Percentiles rank a stretch among this genome's conserved stretches.
Evolutionary conservation across 2,329 filamentous ascomycete genomes (phyloP).

Genomic region (Dactylonectria estremocensis): DNA sequence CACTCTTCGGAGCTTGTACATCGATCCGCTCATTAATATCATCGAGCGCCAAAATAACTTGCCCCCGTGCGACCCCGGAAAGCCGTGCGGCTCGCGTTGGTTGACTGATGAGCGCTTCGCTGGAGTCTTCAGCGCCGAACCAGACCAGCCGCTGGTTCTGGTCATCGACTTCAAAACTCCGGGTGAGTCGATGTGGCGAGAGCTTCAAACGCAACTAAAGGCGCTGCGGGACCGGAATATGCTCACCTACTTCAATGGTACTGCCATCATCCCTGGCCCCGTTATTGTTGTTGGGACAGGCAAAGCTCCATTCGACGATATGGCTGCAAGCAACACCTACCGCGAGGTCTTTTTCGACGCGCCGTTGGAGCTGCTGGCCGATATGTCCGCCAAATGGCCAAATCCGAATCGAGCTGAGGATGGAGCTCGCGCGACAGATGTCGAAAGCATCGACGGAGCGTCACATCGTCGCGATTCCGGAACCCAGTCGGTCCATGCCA

Average conservation of each 20-base stretch:
- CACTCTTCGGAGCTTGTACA: conserved; percentile 4
- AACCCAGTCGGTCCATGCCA: neutral
- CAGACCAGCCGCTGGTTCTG: conserved; percentile 4
- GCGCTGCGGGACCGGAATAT: conserved; percentile 7
- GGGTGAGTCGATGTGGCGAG: conserved; percentile 4
- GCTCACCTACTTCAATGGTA: conserved; percentile 10
- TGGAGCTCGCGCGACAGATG: conserved; percentile 4
- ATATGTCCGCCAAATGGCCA: conserved; percentile 4
- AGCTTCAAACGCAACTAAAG: neutral
- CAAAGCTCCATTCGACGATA: neutral
- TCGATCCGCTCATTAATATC: conserved; percentile 4
- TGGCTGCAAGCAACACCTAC: conserved; percentile 1
- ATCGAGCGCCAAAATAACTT: conserved; percentile 1
- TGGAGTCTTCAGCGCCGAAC: conserved; percentile 4
- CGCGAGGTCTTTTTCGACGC: conserved; percentile 5
- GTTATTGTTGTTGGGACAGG: neutral
- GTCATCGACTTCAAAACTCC: conserved; percentile 4
- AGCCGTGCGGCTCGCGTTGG: conserved; percentile 1
- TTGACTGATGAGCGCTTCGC: neutral
- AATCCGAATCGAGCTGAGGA: conserved; percentile 6
- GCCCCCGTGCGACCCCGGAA: neutral
- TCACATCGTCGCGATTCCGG: neutral
- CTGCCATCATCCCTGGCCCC: conserved; percentile 2
- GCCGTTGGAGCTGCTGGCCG: conserved; percentile 3
- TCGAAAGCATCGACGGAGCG: neutral